These are phyloP conservation scores for Clitopilus hobsonii DNA, from an alignment of 768 basidiomycete species.

Conservation along the genomic window DNA sequence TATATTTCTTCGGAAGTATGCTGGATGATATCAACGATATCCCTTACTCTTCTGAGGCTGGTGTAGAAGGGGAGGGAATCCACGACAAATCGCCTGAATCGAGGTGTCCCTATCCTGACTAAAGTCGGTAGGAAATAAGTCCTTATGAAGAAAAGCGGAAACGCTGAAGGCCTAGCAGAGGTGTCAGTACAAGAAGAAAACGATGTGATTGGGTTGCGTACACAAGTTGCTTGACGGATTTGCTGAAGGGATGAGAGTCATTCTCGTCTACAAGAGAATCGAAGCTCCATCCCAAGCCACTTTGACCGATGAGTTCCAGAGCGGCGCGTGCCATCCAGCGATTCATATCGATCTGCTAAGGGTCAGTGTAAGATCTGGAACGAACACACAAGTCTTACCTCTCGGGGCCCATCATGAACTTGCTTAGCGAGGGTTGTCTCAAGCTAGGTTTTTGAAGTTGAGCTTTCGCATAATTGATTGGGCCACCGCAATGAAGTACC, in stretches of 20 bases:
- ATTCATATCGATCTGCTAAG: constrained; percentile 18
- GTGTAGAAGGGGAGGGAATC: constrained; percentile 18
- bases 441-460: too few species aligned
- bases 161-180: background rate
- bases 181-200: background rate
- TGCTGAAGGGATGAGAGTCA: constrained; percentile 20
- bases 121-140: constrained; percentile 21
- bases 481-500: constrained; percentile 2
- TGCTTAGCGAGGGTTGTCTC: constrained; percentile 2
- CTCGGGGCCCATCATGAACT: constrained; percentile 9
- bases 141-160: constrained; percentile 11
- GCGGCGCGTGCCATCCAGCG: constrained; percentile 25
- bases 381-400: constrained; percentile 3
- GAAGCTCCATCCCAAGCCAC: constrained; percentile 25
- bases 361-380: background rate
- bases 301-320: constrained; percentile 25
- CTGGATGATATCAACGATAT: constrained; percentile 29
- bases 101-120: constrained; percentile 24
- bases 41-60: constrained; percentile 18
- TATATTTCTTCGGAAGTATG: constrained; percentile 25
- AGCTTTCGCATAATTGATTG: too few species aligned
- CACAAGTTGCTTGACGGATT: constrained; percentile 22
- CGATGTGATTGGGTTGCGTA: constrained; percentile 9
- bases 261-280: constrained; percentile 21
- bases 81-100: constrained; percentile 27